Base-by-base conservation (phyloP, 495 filamentous ascomycete genomes). In the Neurospora sp. region DNA sequence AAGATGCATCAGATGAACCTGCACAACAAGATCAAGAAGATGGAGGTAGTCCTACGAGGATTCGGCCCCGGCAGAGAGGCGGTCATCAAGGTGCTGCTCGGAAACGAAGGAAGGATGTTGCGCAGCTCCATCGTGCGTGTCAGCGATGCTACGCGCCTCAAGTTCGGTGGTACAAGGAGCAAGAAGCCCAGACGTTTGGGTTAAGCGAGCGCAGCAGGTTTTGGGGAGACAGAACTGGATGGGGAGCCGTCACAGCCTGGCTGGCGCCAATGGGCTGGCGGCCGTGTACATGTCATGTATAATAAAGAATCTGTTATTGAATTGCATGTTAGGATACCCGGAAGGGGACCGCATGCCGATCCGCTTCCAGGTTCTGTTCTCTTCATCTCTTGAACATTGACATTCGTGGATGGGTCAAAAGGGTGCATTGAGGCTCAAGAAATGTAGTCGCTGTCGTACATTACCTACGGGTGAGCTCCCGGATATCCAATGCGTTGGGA, bases 151-250 rank as follows among this genome's bases (percentile, higher is more conserved):
- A 97, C 94, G 69, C 90, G 92, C 78, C 79, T 98, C 79, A 99
- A 98, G 84, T 97, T 98, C 84, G 96, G 96, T 83, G 96, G 96
- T 78, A 94, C 93, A 74, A 92, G 94, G 81, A 93, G 92, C 85
- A 86, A 84, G 79, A 92, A 89, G 78, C 88, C 89, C 46, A 94
- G 94, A 80, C 90, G 96, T 85, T 83, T 98, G 84, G 91, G 93
- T 85, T 94, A 85, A 79, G 76, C 54, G 54, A 66, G 54, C 14
- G 54, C 27, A 66, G 54, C 7, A 35, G 27, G 54, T 8, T 35
- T 66, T 66, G 54, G 54, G 23, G 54, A 59, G 48, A 66, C 27
- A 66, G 27, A 66, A 66, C 54, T 31, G 54, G 54, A 35, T 35
- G 54, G 40, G 40, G 35, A 70, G 27, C 39, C n/a, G 42, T 40